Conservation (phyloP, 208 protist genomes). For the Wallacemonas sp. region DNA sequence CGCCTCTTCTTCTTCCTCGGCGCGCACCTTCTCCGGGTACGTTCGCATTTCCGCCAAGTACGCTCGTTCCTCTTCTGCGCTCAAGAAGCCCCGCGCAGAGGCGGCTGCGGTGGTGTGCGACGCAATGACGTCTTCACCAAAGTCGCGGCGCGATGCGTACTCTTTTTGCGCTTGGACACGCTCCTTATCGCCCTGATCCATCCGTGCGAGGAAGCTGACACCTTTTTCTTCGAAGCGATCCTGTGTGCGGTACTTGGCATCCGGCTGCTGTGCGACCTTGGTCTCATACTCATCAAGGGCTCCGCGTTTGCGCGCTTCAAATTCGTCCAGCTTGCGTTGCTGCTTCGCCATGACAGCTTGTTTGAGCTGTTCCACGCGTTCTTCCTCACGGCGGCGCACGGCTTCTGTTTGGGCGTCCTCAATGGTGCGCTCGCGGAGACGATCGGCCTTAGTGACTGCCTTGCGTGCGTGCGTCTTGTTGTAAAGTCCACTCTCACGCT, state of each 20-base stretch:
- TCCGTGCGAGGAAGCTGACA: constrained; percentile 44
- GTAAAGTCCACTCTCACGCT: constrained; percentile 38
- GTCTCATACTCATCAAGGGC: constrained; percentile 36
- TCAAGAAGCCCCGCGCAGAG: constrained; percentile 56
- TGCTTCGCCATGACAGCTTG: constrained; percentile 23
- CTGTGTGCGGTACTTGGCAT: constrained; percentile 65
- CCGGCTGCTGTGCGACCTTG: constrained; percentile 16
- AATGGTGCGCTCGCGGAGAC: constrained; percentile 41
- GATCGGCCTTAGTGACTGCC: constrained; percentile 43
- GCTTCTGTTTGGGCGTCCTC: constrained; percentile 32
- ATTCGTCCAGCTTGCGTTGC: constrained; percentile 40
- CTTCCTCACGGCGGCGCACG: constrained; percentile 35
- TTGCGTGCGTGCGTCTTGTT: constrained; percentile 43
- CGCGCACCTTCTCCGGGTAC: constrained; percentile 46
- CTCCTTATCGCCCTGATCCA: constrained; percentile 34
- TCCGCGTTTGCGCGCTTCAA: constrained; percentile 52
- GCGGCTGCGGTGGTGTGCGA: constrained; percentile 33
- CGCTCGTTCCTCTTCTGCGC: constrained; percentile 52
- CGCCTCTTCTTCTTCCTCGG: constrained; percentile 38
- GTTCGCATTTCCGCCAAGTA: constrained; percentile 67
- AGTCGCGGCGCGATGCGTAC: constrained; percentile 5
- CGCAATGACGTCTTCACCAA: constrained; percentile 16
- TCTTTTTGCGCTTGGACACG: constrained; percentile 18
- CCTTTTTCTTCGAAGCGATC: constrained; percentile 65
- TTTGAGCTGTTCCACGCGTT: constrained; percentile 38